Evolutionary conservation across 148 eudicot genomes (phyloP).

Genomic region (Vaccinium corymbosum): DNA sequence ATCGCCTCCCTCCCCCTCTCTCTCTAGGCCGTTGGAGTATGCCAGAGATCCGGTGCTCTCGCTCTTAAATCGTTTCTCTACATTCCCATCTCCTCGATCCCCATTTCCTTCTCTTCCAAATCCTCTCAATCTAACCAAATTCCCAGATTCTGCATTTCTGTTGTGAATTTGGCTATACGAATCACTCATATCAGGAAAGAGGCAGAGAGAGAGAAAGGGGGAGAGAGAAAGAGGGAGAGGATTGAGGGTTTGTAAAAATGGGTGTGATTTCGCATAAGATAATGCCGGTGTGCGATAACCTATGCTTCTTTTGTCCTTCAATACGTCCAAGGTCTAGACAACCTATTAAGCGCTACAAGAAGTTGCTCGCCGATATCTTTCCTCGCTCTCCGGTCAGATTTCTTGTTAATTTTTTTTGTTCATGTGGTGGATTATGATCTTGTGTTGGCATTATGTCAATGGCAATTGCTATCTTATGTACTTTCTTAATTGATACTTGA

Average conservation of each 20-base stretch:
- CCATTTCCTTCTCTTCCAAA: not conserved
- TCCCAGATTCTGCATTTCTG: not conserved
- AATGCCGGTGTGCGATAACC: slow-evolving; percentile 60
- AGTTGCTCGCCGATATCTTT: slow-evolving; percentile 65
- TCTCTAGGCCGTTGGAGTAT: slow-evolving; percentile 7
- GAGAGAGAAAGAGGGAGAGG: not conserved
- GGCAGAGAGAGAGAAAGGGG: not conserved
- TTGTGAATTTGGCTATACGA: not conserved
- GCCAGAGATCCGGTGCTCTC: slow-evolving; percentile 20
- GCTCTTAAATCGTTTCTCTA: slow-evolving; percentile 6
- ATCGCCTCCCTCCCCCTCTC: too few species aligned
- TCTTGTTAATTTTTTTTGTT: not conserved
- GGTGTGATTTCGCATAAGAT: slow-evolving; percentile 62
- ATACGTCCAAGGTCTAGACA: slow-evolving; percentile 77
- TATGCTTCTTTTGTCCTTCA: slow-evolving; percentile 74
- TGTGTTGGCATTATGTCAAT: not conserved
- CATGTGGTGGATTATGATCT: not conserved
- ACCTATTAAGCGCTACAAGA: slow-evolving; percentile 84
- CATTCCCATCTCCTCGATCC: not conserved
- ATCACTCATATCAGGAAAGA: not conserved
- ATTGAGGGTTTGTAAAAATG: slow-evolving; percentile 14
- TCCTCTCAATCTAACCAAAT: not conserved
- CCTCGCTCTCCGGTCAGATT: slow-evolving; percentile 62
- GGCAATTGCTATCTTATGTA: not conserved
- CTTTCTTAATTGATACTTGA: not conserved